A percentile compares a stretch with the other conserved stretches of the same genome.
phyloP scores from a whole-genome alignment of 139 green algal genomes.

The Astrephomene gubernaculifera region DNA sequence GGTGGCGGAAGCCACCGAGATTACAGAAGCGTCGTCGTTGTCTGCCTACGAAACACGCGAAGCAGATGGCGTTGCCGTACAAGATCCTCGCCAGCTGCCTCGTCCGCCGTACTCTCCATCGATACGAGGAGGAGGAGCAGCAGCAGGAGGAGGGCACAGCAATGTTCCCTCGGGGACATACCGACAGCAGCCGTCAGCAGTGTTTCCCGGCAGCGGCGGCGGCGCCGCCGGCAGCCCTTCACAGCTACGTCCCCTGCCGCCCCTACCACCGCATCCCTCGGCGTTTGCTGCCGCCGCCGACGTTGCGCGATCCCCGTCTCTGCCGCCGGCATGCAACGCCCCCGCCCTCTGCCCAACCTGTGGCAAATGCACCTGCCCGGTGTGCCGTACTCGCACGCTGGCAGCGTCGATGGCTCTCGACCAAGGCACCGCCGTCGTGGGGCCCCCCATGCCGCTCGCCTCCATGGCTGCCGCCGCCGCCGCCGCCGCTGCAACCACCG shows the following conservation, averaged over 20 bases:
- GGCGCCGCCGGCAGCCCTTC: background rate
- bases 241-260: background rate
- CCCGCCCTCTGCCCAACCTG: background rate
- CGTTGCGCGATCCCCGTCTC: background rate
- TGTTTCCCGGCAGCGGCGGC: background rate
- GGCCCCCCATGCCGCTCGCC: background rate
- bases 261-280: no score
- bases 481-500: background rate
- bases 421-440: background rate
- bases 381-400: background rate
- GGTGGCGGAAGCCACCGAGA: no score
- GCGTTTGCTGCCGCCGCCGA: no score
- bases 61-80: no score
- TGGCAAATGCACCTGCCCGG: conserved; percentile 21
- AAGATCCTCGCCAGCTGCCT: no score
- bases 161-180: background rate
- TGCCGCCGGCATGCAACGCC: background rate
- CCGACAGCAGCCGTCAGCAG: background rate
- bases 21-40: no score
- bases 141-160: background rate
- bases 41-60: no score
- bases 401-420: background rate
- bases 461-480: background rate
- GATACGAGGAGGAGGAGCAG: background rate
- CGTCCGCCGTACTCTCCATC: no score